Conservation (phyloP, 345 rosid species). For the Moricandia arvensis region DNA sequence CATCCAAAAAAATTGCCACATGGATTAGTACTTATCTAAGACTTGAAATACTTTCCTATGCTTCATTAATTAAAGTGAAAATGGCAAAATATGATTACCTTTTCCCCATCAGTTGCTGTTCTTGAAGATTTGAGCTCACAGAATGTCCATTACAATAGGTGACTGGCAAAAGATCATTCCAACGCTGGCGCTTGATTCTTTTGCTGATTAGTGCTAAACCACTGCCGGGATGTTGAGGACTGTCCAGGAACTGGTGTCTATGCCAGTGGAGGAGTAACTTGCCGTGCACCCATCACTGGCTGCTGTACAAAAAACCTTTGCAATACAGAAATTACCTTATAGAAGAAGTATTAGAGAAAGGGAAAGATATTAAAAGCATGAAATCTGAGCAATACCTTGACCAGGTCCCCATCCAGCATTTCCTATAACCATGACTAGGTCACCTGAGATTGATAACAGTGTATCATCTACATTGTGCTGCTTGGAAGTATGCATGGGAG, state of each 20-base stretch:
- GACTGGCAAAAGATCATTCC: constrained; percentile 58
- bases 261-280: constrained; percentile 54
- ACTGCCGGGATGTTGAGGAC: constrained; percentile 45
- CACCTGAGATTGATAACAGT: constrained; percentile 76
- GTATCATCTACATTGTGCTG: constrained; percentile 80
- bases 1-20: constrained; percentile 20
- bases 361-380: constrained; percentile 16
- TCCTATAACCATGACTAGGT: constrained; percentile 61
- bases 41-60: background rate
- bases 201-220: constrained; percentile 47
- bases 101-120: constrained; percentile 49
- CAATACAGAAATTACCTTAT: constrained; percentile 8
- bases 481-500: constrained; percentile 83
- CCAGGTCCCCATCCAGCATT: constrained; percentile 76
- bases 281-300: constrained; percentile 52
- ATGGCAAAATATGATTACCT: constrained; percentile 47
- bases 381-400: constrained; percentile 38
- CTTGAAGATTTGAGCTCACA: constrained; percentile 44
- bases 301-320: constrained; percentile 76
- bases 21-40: constrained; percentile 3
- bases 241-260: constrained; percentile 59
- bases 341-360: constrained; percentile 22
- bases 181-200: constrained; percentile 45
- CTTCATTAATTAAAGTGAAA: background rate
- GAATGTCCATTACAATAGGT: constrained; percentile 44